Evolutionary conservation across 75 land plant species (phyloP).

Genomic region (Larix kaempferi): DNA sequence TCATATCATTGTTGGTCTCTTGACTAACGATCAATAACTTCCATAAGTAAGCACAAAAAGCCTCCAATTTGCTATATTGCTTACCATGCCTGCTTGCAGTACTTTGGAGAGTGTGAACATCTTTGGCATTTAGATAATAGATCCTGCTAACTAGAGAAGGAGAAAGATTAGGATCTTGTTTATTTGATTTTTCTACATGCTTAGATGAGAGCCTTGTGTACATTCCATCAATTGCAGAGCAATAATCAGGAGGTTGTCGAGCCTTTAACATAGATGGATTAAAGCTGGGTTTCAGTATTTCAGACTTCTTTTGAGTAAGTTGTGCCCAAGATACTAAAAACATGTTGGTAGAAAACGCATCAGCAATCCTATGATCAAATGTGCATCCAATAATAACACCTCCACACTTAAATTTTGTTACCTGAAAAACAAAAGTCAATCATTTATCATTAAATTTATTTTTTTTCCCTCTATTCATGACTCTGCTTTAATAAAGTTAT

Average conservation of each 20-base stretch:
- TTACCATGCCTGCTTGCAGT: background rate
- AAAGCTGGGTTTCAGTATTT: slow-evolving; percentile 17
- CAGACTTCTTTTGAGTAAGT: slow-evolving; percentile 14
- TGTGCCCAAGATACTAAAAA: slow-evolving; percentile 43
- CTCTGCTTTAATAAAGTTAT: background rate
- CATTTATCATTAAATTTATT: slow-evolving; percentile 13
- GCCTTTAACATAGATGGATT: slow-evolving; percentile 31
- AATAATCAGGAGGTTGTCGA: slow-evolving; percentile 12
- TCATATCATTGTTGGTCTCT: background rate
- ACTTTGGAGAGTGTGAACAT: slow-evolving; percentile 19
- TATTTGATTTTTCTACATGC: background rate
- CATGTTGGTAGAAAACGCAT: slow-evolving; percentile 54
- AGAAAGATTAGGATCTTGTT: slow-evolving; percentile 6
- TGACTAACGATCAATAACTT: slow-evolving; percentile 9
- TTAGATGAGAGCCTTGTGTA: background rate
- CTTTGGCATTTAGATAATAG: slow-evolving; percentile 22
- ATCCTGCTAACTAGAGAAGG: slow-evolving; percentile 26
- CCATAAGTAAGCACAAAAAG: slow-evolving; percentile 39
- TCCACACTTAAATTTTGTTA: slow-evolving; percentile 41
- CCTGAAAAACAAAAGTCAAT: slow-evolving; percentile 17
- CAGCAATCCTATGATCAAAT: slow-evolving; percentile 40
- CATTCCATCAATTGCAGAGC: background rate
- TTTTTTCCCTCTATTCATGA: no score
- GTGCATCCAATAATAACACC: slow-evolving; percentile 35
- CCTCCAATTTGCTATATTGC: slow-evolving; percentile 33